A percentile compares a stretch with the other conserved stretches of the same genome.
These are phyloP conservation scores for Camelina laxa DNA, from an alignment of 345 rosid species.

Conservation along the genomic window DNA sequence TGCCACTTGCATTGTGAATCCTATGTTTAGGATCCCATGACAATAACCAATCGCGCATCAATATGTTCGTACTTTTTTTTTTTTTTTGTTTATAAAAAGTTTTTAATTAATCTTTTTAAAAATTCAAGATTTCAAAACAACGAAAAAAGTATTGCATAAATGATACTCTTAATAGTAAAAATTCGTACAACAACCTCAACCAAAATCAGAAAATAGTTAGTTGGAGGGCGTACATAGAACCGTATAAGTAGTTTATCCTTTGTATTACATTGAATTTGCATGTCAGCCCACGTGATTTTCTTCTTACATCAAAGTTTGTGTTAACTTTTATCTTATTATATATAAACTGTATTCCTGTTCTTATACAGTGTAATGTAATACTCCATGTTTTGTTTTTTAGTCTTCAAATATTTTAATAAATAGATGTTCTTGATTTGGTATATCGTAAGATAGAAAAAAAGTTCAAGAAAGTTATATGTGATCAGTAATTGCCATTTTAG, in stretches of 20 bases:
- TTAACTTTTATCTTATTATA: slow-evolving; percentile 27
- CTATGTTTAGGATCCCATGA: slow-evolving; percentile 46
- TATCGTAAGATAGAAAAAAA: not conserved
- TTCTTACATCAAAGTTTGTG: slow-evolving; percentile 42
- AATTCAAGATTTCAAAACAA: not conserved
- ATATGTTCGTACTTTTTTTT: slow-evolving; percentile 26
- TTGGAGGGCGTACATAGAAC: slow-evolving; percentile 38
- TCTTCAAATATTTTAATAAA: not conserved
- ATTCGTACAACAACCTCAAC: slow-evolving; percentile 39
- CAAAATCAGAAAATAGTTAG: slow-evolving; percentile 33
- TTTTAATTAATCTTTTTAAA: not conserved
- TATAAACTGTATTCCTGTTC: not conserved
- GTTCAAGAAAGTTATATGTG: not conserved
- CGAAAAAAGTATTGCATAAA: not conserved
- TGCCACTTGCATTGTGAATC: slow-evolving; percentile 39
- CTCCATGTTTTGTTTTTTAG: not conserved
- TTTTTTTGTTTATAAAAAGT: slow-evolving; percentile 11
- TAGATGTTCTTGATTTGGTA: not conserved
- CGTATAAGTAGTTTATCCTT: slow-evolving; percentile 24
- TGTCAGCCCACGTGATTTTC: slow-evolving; percentile 45
- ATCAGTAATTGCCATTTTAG: slow-evolving; percentile 2
- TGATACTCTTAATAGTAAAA: slow-evolving; percentile 5
- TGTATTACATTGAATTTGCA: slow-evolving; percentile 38
- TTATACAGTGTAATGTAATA: not conserved
- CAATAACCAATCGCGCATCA: slow-evolving; percentile 19